Evolutionary conservation across 1,284 basidiomycete species (phyloP).

Genomic region (Mycena sp.): DNA sequence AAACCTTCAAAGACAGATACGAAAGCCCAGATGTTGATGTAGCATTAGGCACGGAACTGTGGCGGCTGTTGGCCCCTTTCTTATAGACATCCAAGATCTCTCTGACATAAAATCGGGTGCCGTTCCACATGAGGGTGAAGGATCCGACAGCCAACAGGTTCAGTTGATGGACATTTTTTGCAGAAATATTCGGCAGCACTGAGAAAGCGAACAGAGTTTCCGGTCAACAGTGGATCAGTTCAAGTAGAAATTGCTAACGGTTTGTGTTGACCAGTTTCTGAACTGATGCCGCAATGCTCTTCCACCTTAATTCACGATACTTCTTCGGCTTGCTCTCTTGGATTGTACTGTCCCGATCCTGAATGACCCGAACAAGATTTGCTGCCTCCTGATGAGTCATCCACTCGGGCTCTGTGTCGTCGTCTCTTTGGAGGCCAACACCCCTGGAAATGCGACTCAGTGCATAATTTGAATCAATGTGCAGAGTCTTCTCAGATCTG

Average conservation of each 20-base stretch:
- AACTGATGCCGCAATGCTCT: neutral
- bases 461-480: neutral
- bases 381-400: conserved; percentile 7
- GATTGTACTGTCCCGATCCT: neutral
- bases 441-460: neutral
- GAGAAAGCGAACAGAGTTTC: no score
- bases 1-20: conserved; percentile 1
- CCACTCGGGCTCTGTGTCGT: conserved; percentile 1
- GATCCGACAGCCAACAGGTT: conserved; percentile 10
- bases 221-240: neutral
- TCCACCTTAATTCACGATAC: neutral
- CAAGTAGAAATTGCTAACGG: neutral
- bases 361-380: neutral
- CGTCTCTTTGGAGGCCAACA: neutral
- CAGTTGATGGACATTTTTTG: conserved; percentile 16
- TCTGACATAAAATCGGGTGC: conserved; percentile 14
- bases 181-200: conserved; percentile 3
- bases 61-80: conserved; percentile 11
- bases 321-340: neutral
- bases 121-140: conserved; percentile 6
- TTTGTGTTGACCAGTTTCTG: neutral
- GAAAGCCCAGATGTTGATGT: neutral
- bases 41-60: neutral
- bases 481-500: neutral
- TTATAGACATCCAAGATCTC: conserved; percentile 16